Percentiles rank a stretch among this genome's conserved stretches.
These are phyloP conservation scores for Neobulgaria alba DNA, from an alignment of 2,329 filamentous ascomycete species.

Conservation along the genomic window DNA sequence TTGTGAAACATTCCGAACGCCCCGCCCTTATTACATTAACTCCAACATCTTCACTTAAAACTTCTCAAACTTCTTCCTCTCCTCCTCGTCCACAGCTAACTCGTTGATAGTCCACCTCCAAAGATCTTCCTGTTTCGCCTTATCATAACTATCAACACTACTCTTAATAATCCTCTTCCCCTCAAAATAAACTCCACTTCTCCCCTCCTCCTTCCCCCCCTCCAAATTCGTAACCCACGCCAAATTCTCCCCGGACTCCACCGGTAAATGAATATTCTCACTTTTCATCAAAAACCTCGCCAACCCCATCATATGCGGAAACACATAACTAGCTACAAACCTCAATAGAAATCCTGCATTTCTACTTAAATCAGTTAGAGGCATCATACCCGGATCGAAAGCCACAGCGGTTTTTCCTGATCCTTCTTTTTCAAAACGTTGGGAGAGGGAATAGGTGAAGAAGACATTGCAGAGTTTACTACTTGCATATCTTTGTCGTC, in stretches of 20 bases:
- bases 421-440: slow-evolving; percentile 25
- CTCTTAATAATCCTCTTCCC: slow-evolving; percentile 32
- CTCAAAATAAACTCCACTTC: slow-evolving; percentile 38
- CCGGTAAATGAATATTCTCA: slow-evolving; percentile 32
- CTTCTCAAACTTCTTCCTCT: slow-evolving; percentile 5
- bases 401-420: slow-evolving; percentile 33
- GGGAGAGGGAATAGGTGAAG: slow-evolving; percentile 38
- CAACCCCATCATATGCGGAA: slow-evolving; percentile 31
- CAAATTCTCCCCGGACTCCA: slow-evolving; percentile 34
- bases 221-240: slow-evolving; percentile 32
- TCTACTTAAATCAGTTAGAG: slow-evolving; percentile 36
- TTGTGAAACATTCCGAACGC: too few relatives aligned
- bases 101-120: slow-evolving; percentile 39
- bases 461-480: slow-evolving; percentile 41
- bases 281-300: slow-evolving; percentile 28
- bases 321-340: slow-evolving; percentile 31
- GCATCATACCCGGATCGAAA: slow-evolving; percentile 41
- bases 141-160: slow-evolving; percentile 36
- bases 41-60: too few relatives aligned
- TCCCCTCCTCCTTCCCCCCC: slow-evolving; percentile 24
- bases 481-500: slow-evolving; percentile 35
- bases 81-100: slow-evolving; percentile 14
- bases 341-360: slow-evolving; percentile 22
- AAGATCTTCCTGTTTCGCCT: slow-evolving; percentile 39
- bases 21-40: too few relatives aligned